These are phyloP conservation scores for Diophrys sp. DNA, from an alignment of 73 alveolate genomes.

Conservation along the genomic window DNA sequence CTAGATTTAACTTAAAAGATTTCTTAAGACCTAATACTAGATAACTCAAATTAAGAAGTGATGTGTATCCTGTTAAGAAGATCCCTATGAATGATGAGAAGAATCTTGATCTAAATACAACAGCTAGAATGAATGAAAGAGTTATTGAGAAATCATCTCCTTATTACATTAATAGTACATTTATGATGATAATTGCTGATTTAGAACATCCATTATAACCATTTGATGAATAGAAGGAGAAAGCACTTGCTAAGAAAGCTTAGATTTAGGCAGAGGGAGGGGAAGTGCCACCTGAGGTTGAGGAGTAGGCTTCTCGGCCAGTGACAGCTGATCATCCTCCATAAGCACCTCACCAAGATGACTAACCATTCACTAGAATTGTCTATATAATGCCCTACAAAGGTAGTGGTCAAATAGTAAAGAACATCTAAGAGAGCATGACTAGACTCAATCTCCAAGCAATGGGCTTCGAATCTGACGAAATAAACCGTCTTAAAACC, in stretches of 20 bases:
- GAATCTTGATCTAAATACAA: slow-evolving; percentile 55
- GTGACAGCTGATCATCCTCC: background rate
- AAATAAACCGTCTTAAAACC: slow-evolving; percentile 53
- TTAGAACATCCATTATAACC: slow-evolving; percentile 29
- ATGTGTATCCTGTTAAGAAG: slow-evolving; percentile 60
- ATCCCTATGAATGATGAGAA: slow-evolving; percentile 34
- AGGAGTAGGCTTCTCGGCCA: background rate
- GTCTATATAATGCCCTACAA: slow-evolving; percentile 63
- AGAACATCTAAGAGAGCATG: slow-evolving; percentile 34
- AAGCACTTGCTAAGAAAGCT: slow-evolving; percentile 3
- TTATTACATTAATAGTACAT: slow-evolving; percentile 51
- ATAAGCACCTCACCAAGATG: background rate
- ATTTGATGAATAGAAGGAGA: slow-evolving; percentile 41
- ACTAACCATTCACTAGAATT: slow-evolving; percentile 31
- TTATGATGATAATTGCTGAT: slow-evolving; percentile 38
- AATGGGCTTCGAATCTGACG: slow-evolving; percentile 42
- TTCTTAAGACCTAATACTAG: slow-evolving; percentile 43
- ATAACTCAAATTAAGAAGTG: slow-evolving; percentile 48
- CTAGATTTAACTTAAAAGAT: slow-evolving; percentile 49
- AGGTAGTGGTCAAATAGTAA: slow-evolving; percentile 39
- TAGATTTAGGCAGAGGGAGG: background rate
- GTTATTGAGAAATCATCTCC: slow-evolving; percentile 59
- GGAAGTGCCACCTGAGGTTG: slow-evolving; percentile 8
- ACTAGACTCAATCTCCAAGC: slow-evolving; percentile 46
- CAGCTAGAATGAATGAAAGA: slow-evolving; percentile 58